Base-by-base conservation (phyloP, 768 basidiomycete genomes). In the Agaricus blazei region DNA sequence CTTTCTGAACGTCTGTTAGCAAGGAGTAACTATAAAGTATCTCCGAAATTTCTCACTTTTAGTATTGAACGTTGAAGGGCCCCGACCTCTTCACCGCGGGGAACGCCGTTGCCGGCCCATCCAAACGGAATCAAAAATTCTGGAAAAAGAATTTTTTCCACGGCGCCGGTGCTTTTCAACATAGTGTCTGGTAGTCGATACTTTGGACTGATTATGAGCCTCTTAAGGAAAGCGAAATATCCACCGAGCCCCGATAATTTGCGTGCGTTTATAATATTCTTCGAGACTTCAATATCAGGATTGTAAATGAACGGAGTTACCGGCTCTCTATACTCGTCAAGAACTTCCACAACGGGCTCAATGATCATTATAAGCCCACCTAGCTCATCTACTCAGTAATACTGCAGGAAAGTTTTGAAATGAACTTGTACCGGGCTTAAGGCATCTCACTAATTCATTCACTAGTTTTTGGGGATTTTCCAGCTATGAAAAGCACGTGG, bases 201-300 rank as follows among this genome's bases (percentile, higher is more conserved):
- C 27, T 55, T 34, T 29, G 50, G 55, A 51, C 59, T 62, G 40
- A 48, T 52, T 23, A 61, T 62, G 23, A 61, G 37, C 26, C 55
- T 59, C 7, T 61, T 60, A 45, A 62, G 46, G 26, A 61, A 43
- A 49, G 60, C 41, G 40, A 65, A 56, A 63, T 60, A 67, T 23
- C 64, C 63, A 24, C 60, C 65, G 52, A 63, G 64, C 52, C 58
- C 64, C 5, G 63, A 65, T 23, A 57, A 48, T 14, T 45, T 60
- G 27, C 37, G 48, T 2, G 29, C 52, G 15, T 58, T 60, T 31
- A 56, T 31, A 12, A 56, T 52, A 38, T 61, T 54, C 4, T 51
- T 26, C n/a, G 59, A 51, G 3, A 42, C 47, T 23, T 56, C 53
- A 40, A 56, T 42, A 4, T 26, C 28, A 3, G 52, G 52, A 40